Base-by-base conservation (phyloP, 2,329 filamentous ascomycete species). In the Hypoxylon sp. region DNA sequence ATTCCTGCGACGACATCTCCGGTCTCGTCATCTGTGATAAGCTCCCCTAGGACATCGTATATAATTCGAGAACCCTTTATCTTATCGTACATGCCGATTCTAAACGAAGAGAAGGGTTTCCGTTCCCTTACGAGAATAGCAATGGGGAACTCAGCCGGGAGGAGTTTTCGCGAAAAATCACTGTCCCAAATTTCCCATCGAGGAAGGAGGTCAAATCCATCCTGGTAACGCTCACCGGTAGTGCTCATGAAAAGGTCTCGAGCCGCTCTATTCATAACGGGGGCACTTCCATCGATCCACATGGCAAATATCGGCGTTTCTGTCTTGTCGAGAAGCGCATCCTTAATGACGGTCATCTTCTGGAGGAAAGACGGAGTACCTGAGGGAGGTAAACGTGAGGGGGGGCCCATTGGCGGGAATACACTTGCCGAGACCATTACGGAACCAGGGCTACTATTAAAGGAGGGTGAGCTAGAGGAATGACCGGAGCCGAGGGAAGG, bases 231-330 rank as follows among this genome's bases (percentile, higher is more conserved):
- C 5, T 82, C 80, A 1, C 82, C 73, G 37, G 83, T 81, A 3
- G 80, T 78, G 13, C 82, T 77, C 9, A 80, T 78, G 65, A 89
- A 83, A n/a, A 91, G 78, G 3, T 80, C 78, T 11, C 86, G 81
- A 11, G 87, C 87, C 3, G 91, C 91, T 72, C 86, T 87, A 74
- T 95, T 95, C 3, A 92, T 90, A 47, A 94, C 89, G 0, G 88
- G 90, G 51, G 94, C 89, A 52, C 88, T 91, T 58, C 91, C 88
- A 71, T 95, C 92, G 75, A 90, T 91, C 92, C 92, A 94, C 89
- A 94, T 92, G 24, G 91, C 90, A 48, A 94, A 82, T 22, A 93
- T 90, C 0, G 92, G 92, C 76, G 93, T 89, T 67, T 89, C 87
- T 26, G 92, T 92, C 42, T 89, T 92, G 75, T 94, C 91, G 5